Percentiles rank a stretch among this genome's conserved stretches.
phyloP scores from a whole-genome alignment of 495 filamentous ascomycete species.

The Clohesyomyces aquaticus region DNA sequence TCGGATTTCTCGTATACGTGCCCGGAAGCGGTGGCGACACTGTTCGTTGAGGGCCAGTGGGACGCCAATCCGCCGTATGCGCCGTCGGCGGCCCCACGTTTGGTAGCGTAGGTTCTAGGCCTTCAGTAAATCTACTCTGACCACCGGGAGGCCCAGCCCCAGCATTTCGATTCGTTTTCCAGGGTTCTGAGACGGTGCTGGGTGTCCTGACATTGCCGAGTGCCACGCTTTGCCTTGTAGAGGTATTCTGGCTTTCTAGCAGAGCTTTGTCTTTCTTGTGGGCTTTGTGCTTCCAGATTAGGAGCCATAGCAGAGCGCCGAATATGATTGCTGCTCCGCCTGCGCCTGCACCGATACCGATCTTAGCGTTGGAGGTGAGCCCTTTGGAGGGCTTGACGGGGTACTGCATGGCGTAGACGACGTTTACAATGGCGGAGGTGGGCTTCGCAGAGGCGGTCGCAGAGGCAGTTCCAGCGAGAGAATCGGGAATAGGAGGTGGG shows the following conservation, averaged over 20 bases:
- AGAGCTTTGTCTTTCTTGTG: conserved; percentile 23
- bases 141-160: not conserved
- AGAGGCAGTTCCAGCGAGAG: not conserved
- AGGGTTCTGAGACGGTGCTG: not conserved
- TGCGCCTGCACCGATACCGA: conserved; percentile 33
- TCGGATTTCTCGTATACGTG: not conserved
- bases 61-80: conserved; percentile 9
- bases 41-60: not conserved
- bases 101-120: conserved; percentile 12
- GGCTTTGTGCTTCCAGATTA: conserved; percentile 25
- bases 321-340: conserved; percentile 25
- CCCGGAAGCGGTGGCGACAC: not conserved
- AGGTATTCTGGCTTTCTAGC: conserved; percentile 12
- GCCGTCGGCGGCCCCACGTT: not conserved
- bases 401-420: conserved; percentile 38
- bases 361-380: conserved; percentile 24
- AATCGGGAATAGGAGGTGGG: conserved; percentile 25
- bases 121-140: conserved; percentile 9
- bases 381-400: conserved; percentile 21
- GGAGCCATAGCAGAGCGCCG: conserved; percentile 21
- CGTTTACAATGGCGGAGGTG: conserved; percentile 34
- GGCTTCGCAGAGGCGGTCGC: conserved; percentile 15
- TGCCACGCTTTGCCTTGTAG: conserved; percentile 14
- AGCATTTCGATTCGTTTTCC: conserved; percentile 6
- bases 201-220: not conserved